These are phyloP conservation scores for Margaritispora aquatica DNA, from an alignment of 495 filamentous ascomycete species.

Conservation along the genomic window DNA sequence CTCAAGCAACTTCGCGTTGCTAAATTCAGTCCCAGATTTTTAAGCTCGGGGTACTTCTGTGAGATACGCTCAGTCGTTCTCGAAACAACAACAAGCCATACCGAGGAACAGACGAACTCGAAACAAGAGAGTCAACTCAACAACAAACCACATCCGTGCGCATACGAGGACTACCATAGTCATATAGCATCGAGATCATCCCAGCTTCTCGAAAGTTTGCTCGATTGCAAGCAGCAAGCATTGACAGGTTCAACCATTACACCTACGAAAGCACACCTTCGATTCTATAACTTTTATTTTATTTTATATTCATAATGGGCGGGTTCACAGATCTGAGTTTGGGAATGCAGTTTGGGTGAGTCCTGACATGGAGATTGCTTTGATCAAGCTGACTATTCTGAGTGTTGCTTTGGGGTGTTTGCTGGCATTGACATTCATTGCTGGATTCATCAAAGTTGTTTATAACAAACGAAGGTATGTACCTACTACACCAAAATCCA, in stretches of 20 bases:
- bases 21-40: neutral
- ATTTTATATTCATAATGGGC: conserved; percentile 21
- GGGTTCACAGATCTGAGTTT: conserved; percentile 3
- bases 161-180: neutral
- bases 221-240: neutral
- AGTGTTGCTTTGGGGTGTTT: conserved; percentile 25
- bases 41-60: neutral
- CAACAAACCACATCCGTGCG: neutral
- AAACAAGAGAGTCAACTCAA: neutral
- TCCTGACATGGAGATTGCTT: neutral
- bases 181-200: neutral
- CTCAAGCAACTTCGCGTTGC: neutral
- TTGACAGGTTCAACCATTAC: conserved; percentile 9
- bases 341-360: conserved; percentile 15
- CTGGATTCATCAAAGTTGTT: conserved; percentile 25
- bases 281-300: conserved; percentile 15
- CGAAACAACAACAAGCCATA: too few relatives aligned
- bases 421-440: conserved; percentile 23
- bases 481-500: conserved; percentile 12
- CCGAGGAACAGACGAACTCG: neutral
- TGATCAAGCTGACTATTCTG: neutral
- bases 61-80: neutral
- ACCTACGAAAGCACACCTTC: neutral
- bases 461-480: conserved; percentile 29
- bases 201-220: too few relatives aligned